A percentile compares a stretch with the other conserved stretches of the same genome.
Conservation (phyloP, 108 stramenopile species). For the Nitzschia putrida region DNA sequence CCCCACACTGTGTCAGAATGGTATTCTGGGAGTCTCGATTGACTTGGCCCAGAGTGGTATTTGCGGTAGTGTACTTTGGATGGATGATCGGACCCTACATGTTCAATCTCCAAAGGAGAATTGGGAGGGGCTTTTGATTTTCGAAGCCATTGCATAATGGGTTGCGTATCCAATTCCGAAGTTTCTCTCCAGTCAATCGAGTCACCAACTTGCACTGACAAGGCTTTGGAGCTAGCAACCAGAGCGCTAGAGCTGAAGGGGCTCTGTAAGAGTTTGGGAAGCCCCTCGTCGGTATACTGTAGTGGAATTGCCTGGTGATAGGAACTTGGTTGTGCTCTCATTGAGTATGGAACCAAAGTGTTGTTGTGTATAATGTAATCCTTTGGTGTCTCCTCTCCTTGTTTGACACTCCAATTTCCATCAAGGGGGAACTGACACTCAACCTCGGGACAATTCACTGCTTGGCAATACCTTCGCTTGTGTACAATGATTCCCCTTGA, state of each 20-base stretch:
- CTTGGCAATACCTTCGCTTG: neutral
- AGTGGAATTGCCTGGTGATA: neutral
- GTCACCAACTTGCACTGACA: slow-evolving; percentile 34
- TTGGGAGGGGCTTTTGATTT: slow-evolving; percentile 1
- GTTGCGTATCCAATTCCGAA: neutral
- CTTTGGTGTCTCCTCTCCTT: neutral
- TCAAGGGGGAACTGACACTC: slow-evolving; percentile 42
- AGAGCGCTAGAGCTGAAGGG: neutral
- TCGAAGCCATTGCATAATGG: slow-evolving; percentile 34
- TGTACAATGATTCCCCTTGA: slow-evolving; percentile 37
- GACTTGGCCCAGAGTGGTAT: neutral
- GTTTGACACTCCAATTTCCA: slow-evolving; percentile 48
- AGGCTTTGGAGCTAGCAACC: neutral
- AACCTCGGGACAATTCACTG: slow-evolving; percentile 1
- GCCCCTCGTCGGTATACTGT: neutral
- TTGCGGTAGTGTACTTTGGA: neutral
- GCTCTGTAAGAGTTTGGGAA: slow-evolving; percentile 6
- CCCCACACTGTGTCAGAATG: slow-evolving; percentile 55
- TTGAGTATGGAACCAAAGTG: slow-evolving; percentile 5
- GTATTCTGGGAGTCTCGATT: slow-evolving; percentile 28
- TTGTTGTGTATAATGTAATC: slow-evolving; percentile 8
- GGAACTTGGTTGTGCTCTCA: neutral
- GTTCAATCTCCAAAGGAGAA: slow-evolving; percentile 13
- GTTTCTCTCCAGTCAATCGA: slow-evolving; percentile 34
- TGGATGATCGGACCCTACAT: slow-evolving; percentile 1